Base-by-base conservation (phyloP, 768 basidiomycete species). In the Dendrothele bispora region DNA sequence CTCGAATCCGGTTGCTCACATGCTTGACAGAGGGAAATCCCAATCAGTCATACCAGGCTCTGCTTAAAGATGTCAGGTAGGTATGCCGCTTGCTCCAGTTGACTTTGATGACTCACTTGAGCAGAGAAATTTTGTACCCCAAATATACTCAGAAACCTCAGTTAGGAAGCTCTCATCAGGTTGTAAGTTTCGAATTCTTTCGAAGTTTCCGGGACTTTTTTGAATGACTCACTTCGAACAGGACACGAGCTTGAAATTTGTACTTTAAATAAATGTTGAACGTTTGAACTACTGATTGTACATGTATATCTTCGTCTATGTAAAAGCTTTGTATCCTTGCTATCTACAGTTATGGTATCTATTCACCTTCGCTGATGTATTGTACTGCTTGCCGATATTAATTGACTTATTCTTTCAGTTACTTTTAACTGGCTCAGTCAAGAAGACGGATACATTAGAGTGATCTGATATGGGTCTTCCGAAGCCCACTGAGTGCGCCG, bases 91-190 rank as follows among this genome's bases (percentile, higher is more conserved):
- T 25, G 6, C 27, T 24, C 14, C 12, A 20, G 47, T 30, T 39
- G 25, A n/a, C 25, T 7, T 12, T 50, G 8, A 20, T 42, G 17
- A 11, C 30, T 40, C 14, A 11, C 4, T 10, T 24, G 18, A 21
- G 42, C 49, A 84, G 83, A 34, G 63, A 65, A 18, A 79, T 88
- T 49, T 61, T 88, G 21, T 67, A 74, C 41, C 77, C 78, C 18
- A 70, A 78, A 49, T 90, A 77, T 60, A 79, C 75, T 55, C 86
- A 90, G 72, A 84, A 77, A 52, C 83, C 85, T 3, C 88, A 88
- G 60, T 60, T 90, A 11, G 84, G 84, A 6, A 86, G 83, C 51
- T 86, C 87, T 7, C 86, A 89, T 56, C 77, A 68, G 12, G 83
- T 88, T 43, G 86, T 78, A 54, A 38, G 74, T 62, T 4, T 35